A percentile compares a stretch with the other conserved stretches of the same genome.
Evolutionary conservation across 257 asterid genomes (phyloP).

Genomic region (Przewalskia tangutica): DNA sequence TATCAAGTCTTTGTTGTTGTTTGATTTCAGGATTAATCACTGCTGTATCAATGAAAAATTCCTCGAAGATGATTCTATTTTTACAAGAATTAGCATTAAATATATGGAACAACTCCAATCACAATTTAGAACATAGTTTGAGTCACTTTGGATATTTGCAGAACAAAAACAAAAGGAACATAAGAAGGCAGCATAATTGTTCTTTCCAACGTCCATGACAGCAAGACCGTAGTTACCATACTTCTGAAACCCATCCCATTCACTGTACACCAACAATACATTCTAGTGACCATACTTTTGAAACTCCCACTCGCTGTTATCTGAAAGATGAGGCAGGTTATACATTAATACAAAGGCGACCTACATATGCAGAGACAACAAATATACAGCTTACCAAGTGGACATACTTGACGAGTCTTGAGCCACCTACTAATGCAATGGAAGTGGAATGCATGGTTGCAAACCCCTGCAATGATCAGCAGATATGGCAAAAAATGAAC

Average conservation of each 20-base stretch:
- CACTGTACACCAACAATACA: background rate
- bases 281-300: conserved; percentile 90
- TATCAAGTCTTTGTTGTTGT: too few relatives aligned
- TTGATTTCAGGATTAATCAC: too few relatives aligned
- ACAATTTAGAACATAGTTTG: background rate
- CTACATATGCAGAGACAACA: background rate
- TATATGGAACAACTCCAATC: background rate
- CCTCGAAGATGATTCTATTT: background rate
- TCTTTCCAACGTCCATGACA: background rate
- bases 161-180: background rate
- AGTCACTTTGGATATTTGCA: background rate
- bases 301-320: conserved; percentile 98
- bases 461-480: conserved; percentile 47
- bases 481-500: background rate
- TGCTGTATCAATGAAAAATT: background rate
- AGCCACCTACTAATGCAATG: conserved; percentile 99
- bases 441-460: conserved; percentile 98
- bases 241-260: background rate
- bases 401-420: conserved; percentile 98
- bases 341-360: background rate
- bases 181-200: background rate
- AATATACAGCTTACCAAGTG: conserved; percentile 46
- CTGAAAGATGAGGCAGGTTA: conserved; percentile 24
- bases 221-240: background rate
- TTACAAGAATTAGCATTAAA: background rate